Base-by-base conservation (phyloP, 2,329 filamentous ascomycete genomes). In the Aureobasidium sp. region DNA sequence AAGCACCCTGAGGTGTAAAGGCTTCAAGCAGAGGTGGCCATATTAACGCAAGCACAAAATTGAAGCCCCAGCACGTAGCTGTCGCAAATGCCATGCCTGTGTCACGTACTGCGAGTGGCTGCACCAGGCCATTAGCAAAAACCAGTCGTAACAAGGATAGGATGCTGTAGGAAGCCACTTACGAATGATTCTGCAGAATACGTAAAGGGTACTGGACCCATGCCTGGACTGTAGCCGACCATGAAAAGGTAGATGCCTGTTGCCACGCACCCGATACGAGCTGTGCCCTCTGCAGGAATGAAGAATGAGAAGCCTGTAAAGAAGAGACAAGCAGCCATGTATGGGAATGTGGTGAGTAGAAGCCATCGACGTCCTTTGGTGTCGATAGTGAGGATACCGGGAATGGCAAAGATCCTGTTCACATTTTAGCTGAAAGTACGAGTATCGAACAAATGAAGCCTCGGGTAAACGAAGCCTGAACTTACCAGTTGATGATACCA, bases 301-400 rank as follows among this genome's bases (percentile, higher is more conserved):
- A 53, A 72, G 54, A 81, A 84, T 65, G 79, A 82, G 49, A 78
- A 71, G 71, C 80, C 68, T 14, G 75, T 75, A 68, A 80, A 78
- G 65, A 82, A 76, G 4, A 80, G 73, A 65, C 78, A 78, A 3
- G 79, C 72, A 1, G 71, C 66, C 75, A 78, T 77, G 3, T 77
- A 67, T 0, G 77, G 77, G 62, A 78, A 78, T 1, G 76, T 78
- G 1, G 71, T 73, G 0, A 78, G 72, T 1, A 78, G 70, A 0
- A 78, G 68, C 48, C 76, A 77, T 10, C 77, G 73, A 3, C 76
- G 74, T 8, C 76, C 76, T 39, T 76, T 77, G 0, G 75, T 73
- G 62, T 74, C 76, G 61, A 78, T 79, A 2, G 75, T 77, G 61
- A 73, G 74, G 41, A 75, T 69, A 29, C 71, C 73, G 3, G 74